Evolutionary conservation across 75 land plant genomes (phyloP).

Genomic region (Pinus albicaulis): DNA sequence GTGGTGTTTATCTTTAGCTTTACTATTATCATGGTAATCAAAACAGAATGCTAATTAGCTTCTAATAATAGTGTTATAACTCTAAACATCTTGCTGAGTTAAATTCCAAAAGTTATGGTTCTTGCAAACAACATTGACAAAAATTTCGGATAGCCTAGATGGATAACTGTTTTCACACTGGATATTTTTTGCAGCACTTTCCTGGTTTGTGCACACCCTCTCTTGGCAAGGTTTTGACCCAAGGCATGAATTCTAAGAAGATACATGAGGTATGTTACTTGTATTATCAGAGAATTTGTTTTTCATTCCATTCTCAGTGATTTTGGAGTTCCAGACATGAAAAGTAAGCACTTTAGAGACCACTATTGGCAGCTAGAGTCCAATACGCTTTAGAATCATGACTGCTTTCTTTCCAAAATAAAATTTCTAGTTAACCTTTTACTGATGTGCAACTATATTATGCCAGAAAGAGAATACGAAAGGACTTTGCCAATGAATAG

Average conservation of each 20-base stretch:
- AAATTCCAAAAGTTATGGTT: background rate
- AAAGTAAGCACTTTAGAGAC: background rate
- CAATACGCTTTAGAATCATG: background rate
- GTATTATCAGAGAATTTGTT: background rate
- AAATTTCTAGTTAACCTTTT: too few relatives aligned
- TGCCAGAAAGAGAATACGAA: too few relatives aligned
- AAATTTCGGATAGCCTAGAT: background rate
- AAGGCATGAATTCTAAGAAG: conserved; percentile 93
- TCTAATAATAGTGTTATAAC: background rate
- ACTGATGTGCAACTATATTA: background rate
- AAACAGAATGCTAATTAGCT: background rate
- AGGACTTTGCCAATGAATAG: background rate
- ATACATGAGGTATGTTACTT: conserved; percentile 68
- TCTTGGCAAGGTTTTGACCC: conserved; percentile 68
- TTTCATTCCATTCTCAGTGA: background rate
- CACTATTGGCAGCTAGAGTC: background rate
- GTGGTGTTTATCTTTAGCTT: background rate
- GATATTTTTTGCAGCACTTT: conserved; percentile 40
- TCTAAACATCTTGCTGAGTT: background rate
- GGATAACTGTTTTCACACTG: conserved; percentile 2
- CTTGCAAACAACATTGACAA: background rate
- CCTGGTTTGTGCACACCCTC: conserved; percentile 31
- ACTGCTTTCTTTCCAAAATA: background rate
- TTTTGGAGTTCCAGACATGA: background rate
- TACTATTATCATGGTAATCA: background rate